A percentile compares a stretch with the other conserved stretches of the same genome.
Evolutionary conservation across 192 early-diverging fungal species (phyloP).

Genomic region (Backusella sp.): DNA sequence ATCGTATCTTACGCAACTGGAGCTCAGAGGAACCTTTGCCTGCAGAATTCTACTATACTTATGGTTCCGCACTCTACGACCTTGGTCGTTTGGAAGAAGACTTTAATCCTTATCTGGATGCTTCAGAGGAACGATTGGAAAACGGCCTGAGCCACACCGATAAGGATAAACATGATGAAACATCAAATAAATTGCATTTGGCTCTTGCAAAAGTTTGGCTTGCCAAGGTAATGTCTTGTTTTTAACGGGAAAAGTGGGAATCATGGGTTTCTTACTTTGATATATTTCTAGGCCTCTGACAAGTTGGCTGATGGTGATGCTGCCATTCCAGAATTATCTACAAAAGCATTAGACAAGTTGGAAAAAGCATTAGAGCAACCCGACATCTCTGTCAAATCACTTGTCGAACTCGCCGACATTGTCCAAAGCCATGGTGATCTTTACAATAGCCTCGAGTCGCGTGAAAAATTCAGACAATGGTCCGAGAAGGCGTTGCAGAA

Average conservation of each 20-base stretch:
- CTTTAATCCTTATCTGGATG: constrained; percentile 29
- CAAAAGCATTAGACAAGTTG: constrained; percentile 1
- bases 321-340: constrained; percentile 14
- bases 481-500: constrained; percentile 6
- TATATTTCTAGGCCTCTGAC: constrained; percentile 7
- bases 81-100: constrained; percentile 36
- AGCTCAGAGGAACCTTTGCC: constrained; percentile 35
- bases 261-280: not conserved
- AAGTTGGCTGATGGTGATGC: not conserved
- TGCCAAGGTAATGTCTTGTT: constrained; percentile 19
- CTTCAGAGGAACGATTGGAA: constrained; percentile 32
- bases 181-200: constrained; percentile 8
- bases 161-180: not conserved
- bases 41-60: constrained; percentile 44
- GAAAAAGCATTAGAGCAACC: not conserved
- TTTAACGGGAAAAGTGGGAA: not conserved
- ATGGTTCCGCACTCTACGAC: constrained; percentile 51
- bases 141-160: constrained; percentile 21
- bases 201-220: constrained; percentile 22
- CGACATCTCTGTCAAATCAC: not conserved
- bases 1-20: constrained; percentile 55
- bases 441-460: constrained; percentile 1
- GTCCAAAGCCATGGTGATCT: constrained; percentile 31
- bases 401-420: constrained; percentile 17
- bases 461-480: constrained; percentile 22